Evolutionary conservation across 2,329 filamentous ascomycete species (phyloP).

Genomic region (Beauveria medogensis): DNA sequence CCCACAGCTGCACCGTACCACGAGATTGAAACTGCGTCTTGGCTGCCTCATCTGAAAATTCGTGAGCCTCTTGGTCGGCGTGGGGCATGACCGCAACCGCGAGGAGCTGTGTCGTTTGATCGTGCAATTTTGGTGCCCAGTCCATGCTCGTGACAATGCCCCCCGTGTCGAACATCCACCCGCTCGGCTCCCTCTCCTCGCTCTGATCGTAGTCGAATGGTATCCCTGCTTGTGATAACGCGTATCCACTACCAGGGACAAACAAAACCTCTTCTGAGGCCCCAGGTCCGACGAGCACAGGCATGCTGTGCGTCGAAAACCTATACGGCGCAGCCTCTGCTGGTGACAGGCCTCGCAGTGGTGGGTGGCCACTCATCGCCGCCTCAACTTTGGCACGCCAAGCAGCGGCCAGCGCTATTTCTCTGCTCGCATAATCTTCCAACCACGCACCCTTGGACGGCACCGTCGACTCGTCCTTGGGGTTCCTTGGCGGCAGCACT

Average conservation of each 20-base stretch:
- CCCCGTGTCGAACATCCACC: conserved; percentile 47
- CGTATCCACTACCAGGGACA: conserved; percentile 18
- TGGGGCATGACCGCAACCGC: conserved; percentile 44
- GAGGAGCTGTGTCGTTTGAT: conserved; percentile 35
- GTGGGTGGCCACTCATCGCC: conserved; percentile 4
- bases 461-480: conserved; percentile 18
- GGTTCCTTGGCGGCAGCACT: conserved; percentile 29
- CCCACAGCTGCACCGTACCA: conserved; percentile 47
- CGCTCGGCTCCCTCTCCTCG: conserved; percentile 24
- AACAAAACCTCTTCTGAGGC: conserved; percentile 22
- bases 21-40: conserved; percentile 31
- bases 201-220: conserved; percentile 20
- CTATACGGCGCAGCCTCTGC: conserved; percentile 24
- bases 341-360: conserved; percentile 14
- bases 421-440: conserved; percentile 26
- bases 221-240: conserved; percentile 22
- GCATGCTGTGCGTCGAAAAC: conserved; percentile 18
- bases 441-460: conserved; percentile 32
- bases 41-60: conserved; percentile 29
- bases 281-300: conserved; percentile 26
- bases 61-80: conserved; percentile 38
- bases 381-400: conserved; percentile 22
- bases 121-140: conserved; percentile 37
- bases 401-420: conserved; percentile 21
- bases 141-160: conserved; percentile 44